Evolutionary conservation across 2,329 filamentous ascomycete genomes (phyloP).

Genomic region (Hymenoscyphus salicellus): DNA sequence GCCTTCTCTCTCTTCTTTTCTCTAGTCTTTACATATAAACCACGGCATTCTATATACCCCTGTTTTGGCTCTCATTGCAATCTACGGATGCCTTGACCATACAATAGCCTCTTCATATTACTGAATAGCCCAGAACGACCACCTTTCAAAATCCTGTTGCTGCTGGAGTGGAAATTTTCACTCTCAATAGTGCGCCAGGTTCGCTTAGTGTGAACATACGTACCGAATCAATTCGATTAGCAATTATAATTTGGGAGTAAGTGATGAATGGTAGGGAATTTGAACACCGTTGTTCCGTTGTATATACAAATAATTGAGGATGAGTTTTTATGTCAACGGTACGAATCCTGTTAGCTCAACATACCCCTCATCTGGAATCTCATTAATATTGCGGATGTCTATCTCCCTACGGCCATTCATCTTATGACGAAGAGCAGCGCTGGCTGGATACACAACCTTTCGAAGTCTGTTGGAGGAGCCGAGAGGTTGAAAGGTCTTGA

Average conservation of each 20-base stretch:
- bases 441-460: conserved; percentile 40
- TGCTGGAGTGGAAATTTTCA: conserved; percentile 28
- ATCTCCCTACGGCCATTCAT: conserved; percentile 41
- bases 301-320: background rate
- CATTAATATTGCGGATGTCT: conserved; percentile 38
- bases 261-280: background rate
- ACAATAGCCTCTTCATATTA: conserved; percentile 32
- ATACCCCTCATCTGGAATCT: conserved; percentile 32
- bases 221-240: background rate
- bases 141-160: conserved; percentile 36
- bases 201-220: conserved; percentile 36
- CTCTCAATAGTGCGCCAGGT: conserved; percentile 26
- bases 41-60: conserved; percentile 33
- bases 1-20: conserved; percentile 13
- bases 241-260: background rate
- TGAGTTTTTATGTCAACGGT: background rate
- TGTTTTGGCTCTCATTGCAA: conserved; percentile 30
- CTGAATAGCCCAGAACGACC: conserved; percentile 30
- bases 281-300: background rate
- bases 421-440: conserved; percentile 36
- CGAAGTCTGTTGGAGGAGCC: conserved; percentile 41
- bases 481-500: conserved; percentile 42
- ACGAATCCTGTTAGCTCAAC: conserved; percentile 5
- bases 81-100: conserved; percentile 25
- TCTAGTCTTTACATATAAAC: conserved; percentile 25